Evolutionary conservation across 306 rosid genomes (phyloP).

Genomic region (Fragaria nilgerrensis): DNA sequence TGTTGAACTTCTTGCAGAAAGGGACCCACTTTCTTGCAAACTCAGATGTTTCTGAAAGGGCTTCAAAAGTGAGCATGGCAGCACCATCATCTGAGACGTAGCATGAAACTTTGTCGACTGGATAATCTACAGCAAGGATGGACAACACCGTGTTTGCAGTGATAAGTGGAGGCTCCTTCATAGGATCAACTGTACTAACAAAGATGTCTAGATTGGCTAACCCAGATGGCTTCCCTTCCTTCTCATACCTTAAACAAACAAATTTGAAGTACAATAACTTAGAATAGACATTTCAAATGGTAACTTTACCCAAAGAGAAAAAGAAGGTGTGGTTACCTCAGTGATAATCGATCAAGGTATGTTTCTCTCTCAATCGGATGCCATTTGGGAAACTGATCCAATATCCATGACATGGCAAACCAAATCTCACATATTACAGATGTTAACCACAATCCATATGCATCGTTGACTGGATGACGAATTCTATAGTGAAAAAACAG

Average conservation of each 20-base stretch:
- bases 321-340: slow-evolving; percentile 43
- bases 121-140: slow-evolving; percentile 88
- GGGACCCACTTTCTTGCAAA: slow-evolving; percentile 98
- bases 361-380: slow-evolving; percentile 80
- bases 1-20: slow-evolving; percentile 73
- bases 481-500: slow-evolving; percentile 88
- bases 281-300: slow-evolving; percentile 5
- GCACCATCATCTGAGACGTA: slow-evolving; percentile 97
- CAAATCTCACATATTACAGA: slow-evolving; percentile 93
- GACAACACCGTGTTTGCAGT: slow-evolving; percentile 92
- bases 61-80: slow-evolving; percentile 95
- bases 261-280: neutral
- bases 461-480: slow-evolving; percentile 78
- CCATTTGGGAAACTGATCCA: slow-evolving; percentile 96
- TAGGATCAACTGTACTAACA: slow-evolving; percentile 94
- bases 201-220: slow-evolving; percentile 69
- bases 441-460: slow-evolving; percentile 80
- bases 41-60: slow-evolving; percentile 90
- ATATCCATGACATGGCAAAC: slow-evolving; percentile 90
- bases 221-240: slow-evolving; percentile 85
- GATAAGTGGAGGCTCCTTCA: slow-evolving; percentile 94
- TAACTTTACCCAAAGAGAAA: neutral
- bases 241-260: slow-evolving; percentile 62
- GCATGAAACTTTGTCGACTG: slow-evolving; percentile 84
- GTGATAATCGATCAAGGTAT: slow-evolving; percentile 82